phyloP scores from a whole-genome alignment of 78 protist genomes.

The Dictyostelium citrinum region DNA sequence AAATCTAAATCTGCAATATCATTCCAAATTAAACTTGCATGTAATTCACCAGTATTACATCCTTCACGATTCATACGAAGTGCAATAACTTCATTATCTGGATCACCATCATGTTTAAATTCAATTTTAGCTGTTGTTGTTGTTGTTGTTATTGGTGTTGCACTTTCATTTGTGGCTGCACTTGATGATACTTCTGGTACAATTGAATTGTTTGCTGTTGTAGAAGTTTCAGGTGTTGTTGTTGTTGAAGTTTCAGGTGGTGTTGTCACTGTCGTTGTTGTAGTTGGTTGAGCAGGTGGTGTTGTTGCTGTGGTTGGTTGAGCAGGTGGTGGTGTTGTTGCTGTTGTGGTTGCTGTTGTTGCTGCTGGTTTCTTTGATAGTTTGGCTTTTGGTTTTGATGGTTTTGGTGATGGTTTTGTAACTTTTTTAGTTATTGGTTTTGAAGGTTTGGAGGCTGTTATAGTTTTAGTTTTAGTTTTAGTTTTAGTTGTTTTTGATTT shows the following conservation, averaged over 20 bases:
- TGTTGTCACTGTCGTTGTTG: neutral
- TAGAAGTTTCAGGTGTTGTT: neutral
- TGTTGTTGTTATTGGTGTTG: neutral
- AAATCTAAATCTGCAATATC: conserved; percentile 15
- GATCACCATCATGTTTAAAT: neutral
- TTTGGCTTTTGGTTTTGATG: neutral
- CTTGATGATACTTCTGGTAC: neutral
- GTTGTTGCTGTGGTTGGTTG: no score
- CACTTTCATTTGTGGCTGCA: neutral
- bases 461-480: neutral
- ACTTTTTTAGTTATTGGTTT: neutral
- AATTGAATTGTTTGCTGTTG: neutral
- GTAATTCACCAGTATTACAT: conserved; percentile 20
- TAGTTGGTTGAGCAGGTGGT: neutral
- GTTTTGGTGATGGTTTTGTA: neutral
- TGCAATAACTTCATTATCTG: conserved; percentile 7
- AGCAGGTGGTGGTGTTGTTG: neutral
- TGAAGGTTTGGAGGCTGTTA: neutral
- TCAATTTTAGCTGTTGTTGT: neutral
- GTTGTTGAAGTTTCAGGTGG: no score
- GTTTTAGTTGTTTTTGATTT: neutral
- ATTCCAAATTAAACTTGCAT: conserved; percentile 32
- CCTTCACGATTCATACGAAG: neutral
- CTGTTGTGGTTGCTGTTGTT: neutral
- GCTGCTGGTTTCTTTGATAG: neutral